Base-by-base conservation (phyloP, 129 eudicot species). In the Escallonia herrerae region DNA sequence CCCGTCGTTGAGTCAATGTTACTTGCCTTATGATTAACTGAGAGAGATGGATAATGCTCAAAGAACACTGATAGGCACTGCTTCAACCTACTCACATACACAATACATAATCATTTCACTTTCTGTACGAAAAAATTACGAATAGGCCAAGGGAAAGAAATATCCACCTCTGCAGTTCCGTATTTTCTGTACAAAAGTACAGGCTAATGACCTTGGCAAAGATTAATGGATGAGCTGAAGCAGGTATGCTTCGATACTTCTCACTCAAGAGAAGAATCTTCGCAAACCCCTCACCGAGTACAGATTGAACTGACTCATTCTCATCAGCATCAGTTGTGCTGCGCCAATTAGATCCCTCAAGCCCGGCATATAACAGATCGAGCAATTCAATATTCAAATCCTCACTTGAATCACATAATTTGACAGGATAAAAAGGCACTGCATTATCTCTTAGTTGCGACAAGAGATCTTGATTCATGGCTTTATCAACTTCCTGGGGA, bases 61-160 rank as follows among this genome's bases (percentile, higher is more conserved):
- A 94, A 89, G 75, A 94, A 94, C 58, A 94, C 97, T 0, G 95
- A 94, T 2, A 94, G 77, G 64, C 99, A 89, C 78, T 94, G 99
- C 48, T 86, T 86, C 77, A 94, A 82, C 93, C 98, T 93, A 56
- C 15, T 58, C 11, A 67, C 53, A 59, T 43, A 56, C 68, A 67
- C 15, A 62, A 46, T 11, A 43, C 14, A 6, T 15, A 15, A 38
- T 65, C 46, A 57, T 22, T 46, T 50, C 1, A 5, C 38, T 42
- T 62, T 73, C 9, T 40, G 15, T 40, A 15, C 39, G 54, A 51
- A 38, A 43, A 72, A 5, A 46, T 47, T n/a, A 43, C 54, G 47
- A 64, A 42, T 14, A 55, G 44, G 43, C 7, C 40, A 55, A 15
- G 8, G 37, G 45, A 39, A 2, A 42, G 74, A 40, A 40, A 0